Conservation (phyloP, 495 filamentous ascomycete species). For the Penicillium tannophilum region DNA sequence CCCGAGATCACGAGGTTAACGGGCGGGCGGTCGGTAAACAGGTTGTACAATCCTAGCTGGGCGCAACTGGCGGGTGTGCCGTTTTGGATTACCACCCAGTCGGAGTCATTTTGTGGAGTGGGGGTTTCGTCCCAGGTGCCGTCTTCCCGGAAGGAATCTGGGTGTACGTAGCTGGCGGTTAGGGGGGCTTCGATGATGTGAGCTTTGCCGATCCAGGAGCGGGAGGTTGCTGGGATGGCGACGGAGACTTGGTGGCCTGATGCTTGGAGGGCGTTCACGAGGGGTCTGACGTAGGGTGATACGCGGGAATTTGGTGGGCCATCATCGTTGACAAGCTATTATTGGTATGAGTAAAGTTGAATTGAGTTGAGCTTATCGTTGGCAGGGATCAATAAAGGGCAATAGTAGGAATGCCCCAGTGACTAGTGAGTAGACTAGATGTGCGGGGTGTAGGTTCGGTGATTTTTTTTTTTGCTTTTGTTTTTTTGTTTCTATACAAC, state of each 20-base stretch:
- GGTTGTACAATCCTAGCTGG: slow-evolving; percentile 87
- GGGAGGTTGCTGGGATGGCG: slow-evolving; percentile 83
- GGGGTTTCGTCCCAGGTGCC: slow-evolving; percentile 41
- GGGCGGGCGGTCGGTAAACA: slow-evolving; percentile 71
- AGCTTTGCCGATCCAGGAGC: slow-evolving; percentile 97
- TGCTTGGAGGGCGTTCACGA: slow-evolving; percentile 73
- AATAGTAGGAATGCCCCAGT: not conserved
- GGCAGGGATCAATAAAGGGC: too few species aligned
- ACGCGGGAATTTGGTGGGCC: slow-evolving; percentile 84
- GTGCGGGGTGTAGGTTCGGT: not conserved
- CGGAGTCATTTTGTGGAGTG: slow-evolving; percentile 37
- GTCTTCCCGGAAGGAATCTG: slow-evolving; percentile 58
- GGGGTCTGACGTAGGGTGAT: slow-evolving; percentile 86
- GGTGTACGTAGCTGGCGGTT: slow-evolving; percentile 81
- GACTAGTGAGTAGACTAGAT: not conserved
- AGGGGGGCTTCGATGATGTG: slow-evolving; percentile 86
- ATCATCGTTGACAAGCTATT: slow-evolving; percentile 86
- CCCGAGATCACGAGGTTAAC: slow-evolving; percentile 88
- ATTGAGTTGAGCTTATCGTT: not conserved
- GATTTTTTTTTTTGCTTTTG: not conserved
- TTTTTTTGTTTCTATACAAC: not conserved
- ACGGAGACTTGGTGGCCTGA: slow-evolving; percentile 89
- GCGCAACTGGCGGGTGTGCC: slow-evolving; percentile 85
- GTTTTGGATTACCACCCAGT: slow-evolving; percentile 84
- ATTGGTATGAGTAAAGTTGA: not conserved